Conservation (phyloP, 1,284 basidiomycete genomes). For the Phylloporus sp. region DNA sequence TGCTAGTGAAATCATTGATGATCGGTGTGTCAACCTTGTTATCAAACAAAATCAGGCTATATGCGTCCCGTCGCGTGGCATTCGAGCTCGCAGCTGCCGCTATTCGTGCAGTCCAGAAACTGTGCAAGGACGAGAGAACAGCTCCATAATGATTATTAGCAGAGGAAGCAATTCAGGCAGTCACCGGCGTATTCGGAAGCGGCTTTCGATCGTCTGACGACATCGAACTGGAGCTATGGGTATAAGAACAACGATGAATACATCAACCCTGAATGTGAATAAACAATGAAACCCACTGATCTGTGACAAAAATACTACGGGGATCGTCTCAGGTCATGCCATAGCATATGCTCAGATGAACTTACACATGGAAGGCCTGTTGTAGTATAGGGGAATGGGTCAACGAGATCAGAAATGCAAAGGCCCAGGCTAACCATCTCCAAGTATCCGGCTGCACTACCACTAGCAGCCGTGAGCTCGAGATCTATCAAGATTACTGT, state of each 20-base stretch:
- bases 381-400: slow-evolving; percentile 52
- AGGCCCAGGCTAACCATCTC: too few species aligned
- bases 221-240: slow-evolving; percentile 65
- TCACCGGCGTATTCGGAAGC: slow-evolving; percentile 53
- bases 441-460: slow-evolving; percentile 46
- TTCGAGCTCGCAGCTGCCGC: slow-evolving; percentile 44
- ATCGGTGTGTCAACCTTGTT: slow-evolving; percentile 37
- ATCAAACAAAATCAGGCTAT: slow-evolving; percentile 64
- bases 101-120: slow-evolving; percentile 64
- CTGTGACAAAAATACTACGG: slow-evolving; percentile 39
- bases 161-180: slow-evolving; percentile 44
- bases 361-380: slow-evolving; percentile 37
- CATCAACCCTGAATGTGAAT: neutral
- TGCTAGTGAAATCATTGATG: slow-evolving; percentile 58
- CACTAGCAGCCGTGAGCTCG: slow-evolving; percentile 53
- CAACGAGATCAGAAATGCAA: too few species aligned
- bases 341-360: neutral
- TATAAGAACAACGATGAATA: neutral
- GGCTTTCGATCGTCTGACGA: slow-evolving; percentile 48
- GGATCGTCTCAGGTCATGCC: slow-evolving; percentile 8
- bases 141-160: slow-evolving; percentile 64
- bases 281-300: slow-evolving; percentile 21
- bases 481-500: slow-evolving; percentile 42
- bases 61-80: slow-evolving; percentile 57
- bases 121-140: slow-evolving; percentile 60